Base-by-base conservation (phyloP, 2,329 filamentous ascomycete species). In the Claviceps capensis region DNA sequence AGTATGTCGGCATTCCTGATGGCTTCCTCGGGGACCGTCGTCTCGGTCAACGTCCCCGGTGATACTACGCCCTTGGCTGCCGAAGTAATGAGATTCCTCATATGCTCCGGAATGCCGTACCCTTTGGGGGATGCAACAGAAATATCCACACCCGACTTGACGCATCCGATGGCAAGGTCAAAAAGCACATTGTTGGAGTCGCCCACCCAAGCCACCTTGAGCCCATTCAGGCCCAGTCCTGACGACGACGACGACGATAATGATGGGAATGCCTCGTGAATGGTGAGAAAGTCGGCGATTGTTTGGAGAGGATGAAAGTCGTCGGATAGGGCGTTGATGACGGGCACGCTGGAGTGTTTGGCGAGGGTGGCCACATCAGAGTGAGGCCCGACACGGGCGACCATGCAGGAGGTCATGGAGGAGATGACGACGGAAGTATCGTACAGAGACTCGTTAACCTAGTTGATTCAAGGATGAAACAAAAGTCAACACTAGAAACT, bases 101-200 rank as follows among this genome's bases (percentile, higher is more conserved):
- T 95, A 46, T 70, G 61, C 2, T 76, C 65, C 1, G 90, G 88
- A 56, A 97, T 95, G 49, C 81, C 80, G 65, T 95, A 97, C 47
- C 86, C 88, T 55, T 76, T 71, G 19, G 93, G 93, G 0, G 91
- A 90, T 13, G 93, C 93, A 40, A 97, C 88, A 2, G 87, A 74
- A 56, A 98, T 78, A 60, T 95, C 78, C 26, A 95, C 81, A 46
- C 93, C 93, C 60, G 91, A 78, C 72, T 96, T 97, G 60, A 86
- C 73, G 53, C 86, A 89, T 42, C 80, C 90, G 59, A 93, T 91
- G 48, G 90, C 89, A 51, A 97, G 77, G 64, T 98, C 91, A 63
- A 90, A 96, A 23, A 97, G 79, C 30, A 98, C 91, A 61, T 98
- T 98, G 72, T 97, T 98, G 11, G 89, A 88, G 65, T 98, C 91